Evolutionary conservation across 441 rosid genomes (phyloP).

Genomic region (Jatropha multifida): DNA sequence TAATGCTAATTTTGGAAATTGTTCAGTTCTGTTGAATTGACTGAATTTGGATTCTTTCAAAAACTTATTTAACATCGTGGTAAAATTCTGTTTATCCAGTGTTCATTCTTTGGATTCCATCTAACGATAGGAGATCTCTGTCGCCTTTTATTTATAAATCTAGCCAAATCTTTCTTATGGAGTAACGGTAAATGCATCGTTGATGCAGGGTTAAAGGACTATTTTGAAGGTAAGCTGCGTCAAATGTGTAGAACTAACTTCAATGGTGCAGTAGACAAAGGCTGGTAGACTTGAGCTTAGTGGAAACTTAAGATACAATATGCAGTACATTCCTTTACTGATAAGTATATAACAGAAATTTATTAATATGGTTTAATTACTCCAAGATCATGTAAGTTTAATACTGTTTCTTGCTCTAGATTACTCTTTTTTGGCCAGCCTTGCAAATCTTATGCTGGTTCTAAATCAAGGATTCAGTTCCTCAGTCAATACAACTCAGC

Average conservation of each 20-base stretch:
- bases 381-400: conserved; percentile 12
- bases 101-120: not conserved
- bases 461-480: conserved; percentile 10
- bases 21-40: not conserved
- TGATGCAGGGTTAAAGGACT: conserved; percentile 27
- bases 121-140: not conserved
- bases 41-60: not conserved
- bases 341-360: conserved; percentile 18
- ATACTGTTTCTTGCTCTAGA: not conserved
- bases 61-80: not conserved
- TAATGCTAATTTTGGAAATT: not conserved
- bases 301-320: conserved; percentile 13
- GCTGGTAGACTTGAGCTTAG: conserved; percentile 3
- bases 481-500: conserved; percentile 11
- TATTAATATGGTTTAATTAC: conserved; percentile 5
- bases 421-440: not conserved
- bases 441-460: not conserved
- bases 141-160: not conserved
- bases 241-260: conserved; percentile 10
- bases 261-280: conserved; percentile 16
- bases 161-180: not conserved
- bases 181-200: conserved; percentile 2
- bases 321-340: conserved; percentile 5
- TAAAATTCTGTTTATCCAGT: not conserved
- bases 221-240: conserved; percentile 10